These are phyloP conservation scores for Ichthyophthirius multifiliis DNA, from an alignment of 169 alveolate species.

Conservation along the genomic window DNA sequence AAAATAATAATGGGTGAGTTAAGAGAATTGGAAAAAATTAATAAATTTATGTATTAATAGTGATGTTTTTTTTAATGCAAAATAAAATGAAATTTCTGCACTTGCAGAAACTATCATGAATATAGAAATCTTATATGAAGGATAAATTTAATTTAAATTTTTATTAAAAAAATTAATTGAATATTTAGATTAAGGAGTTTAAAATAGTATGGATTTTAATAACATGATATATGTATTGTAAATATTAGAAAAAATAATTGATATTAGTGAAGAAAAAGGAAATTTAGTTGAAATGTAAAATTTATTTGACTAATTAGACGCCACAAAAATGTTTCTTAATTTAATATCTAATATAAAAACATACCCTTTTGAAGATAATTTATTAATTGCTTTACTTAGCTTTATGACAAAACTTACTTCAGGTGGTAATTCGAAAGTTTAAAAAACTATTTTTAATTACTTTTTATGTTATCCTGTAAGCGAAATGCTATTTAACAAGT, in stretches of 20 bases:
- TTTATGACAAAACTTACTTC: neutral
- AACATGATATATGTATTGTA: conserved; percentile 16
- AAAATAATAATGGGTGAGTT: neutral
- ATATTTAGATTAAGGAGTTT: conserved; percentile 23
- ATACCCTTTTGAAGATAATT: conserved; percentile 1
- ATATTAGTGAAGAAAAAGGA: neutral
- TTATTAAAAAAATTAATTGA: conserved; percentile 24
- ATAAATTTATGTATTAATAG: conserved; percentile 13
- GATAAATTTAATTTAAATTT: conserved; percentile 7
- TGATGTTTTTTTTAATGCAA: neutral
- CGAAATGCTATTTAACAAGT: conserved; percentile 18
- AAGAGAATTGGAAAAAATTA: conserved; percentile 18
- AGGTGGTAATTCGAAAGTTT: neutral
- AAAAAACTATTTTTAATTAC: conserved; percentile 20
- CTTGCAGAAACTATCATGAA: conserved; percentile 15
- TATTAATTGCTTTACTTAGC: neutral
- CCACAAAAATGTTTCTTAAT: conserved; percentile 26
- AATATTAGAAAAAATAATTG: conserved; percentile 14
- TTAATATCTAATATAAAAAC: conserved; percentile 18
- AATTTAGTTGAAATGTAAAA: conserved; percentile 27
- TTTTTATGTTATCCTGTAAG: conserved; percentile 12
- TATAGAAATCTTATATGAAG: conserved; percentile 3
- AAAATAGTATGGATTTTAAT: neutral
- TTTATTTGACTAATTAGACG: conserved; percentile 21
- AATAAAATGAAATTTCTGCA: conserved; percentile 5